These are phyloP conservation scores for Dioscorea dumetorum DNA, from an alignment of 106 monocot species.

Conservation along the genomic window DNA sequence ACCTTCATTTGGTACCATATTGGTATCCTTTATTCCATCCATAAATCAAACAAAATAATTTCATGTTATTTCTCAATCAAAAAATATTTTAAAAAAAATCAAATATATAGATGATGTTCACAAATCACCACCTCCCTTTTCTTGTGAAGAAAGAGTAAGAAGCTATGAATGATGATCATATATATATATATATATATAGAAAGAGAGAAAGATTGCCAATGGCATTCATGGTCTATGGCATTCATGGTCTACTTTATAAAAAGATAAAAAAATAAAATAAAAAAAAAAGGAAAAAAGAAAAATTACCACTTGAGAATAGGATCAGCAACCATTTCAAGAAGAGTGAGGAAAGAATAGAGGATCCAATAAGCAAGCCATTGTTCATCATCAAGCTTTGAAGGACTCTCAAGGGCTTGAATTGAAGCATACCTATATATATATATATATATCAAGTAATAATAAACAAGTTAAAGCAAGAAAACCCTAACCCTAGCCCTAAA, in stretches of 20 bases:
- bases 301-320: constrained; percentile 41
- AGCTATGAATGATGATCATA: background rate
- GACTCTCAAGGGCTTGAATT: constrained; percentile 46
- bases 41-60: background rate
- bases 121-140: no score
- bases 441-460: background rate
- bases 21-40: constrained; percentile 29
- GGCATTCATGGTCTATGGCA: no score
- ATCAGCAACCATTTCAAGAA: constrained; percentile 39
- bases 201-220: background rate
- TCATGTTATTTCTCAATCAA: background rate
- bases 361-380: constrained; percentile 78
- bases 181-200: background rate
- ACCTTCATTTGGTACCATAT: constrained; percentile 52
- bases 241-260: no score
- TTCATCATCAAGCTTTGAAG: constrained; percentile 49
- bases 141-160: no score
- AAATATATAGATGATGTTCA: background rate
- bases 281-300: no score
- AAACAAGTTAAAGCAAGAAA: background rate
- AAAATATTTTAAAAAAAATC: no score
- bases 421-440: constrained; percentile 41
- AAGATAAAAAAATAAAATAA: no score
- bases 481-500: no score
- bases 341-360: constrained; percentile 56